Evolutionary conservation across 345 rosid genomes (phyloP).

Genomic region (Odontarrhena argentea): DNA sequence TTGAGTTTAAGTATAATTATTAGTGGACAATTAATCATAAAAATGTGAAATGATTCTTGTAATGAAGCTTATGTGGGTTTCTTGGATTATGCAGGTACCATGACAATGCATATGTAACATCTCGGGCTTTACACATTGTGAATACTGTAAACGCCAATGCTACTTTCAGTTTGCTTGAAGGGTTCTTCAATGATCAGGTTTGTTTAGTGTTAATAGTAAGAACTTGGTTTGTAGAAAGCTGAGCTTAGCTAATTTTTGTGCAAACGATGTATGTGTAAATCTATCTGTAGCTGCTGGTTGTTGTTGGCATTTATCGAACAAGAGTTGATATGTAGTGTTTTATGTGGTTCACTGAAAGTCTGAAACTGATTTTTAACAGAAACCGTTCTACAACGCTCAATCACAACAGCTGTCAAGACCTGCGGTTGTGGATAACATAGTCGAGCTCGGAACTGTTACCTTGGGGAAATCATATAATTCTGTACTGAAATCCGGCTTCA

Average conservation of each 20-base stretch:
- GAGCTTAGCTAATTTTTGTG: background rate
- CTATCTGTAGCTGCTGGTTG: background rate
- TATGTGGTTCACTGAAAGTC: conserved; percentile 9
- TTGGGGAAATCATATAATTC: conserved; percentile 58
- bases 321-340: conserved; percentile 3
- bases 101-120: conserved; percentile 42
- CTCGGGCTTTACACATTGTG: conserved; percentile 44
- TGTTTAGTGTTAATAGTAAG: background rate
- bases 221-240: background rate
- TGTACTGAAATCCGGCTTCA: conserved; percentile 59
- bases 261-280: background rate
- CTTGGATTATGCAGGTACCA: conserved; percentile 36
- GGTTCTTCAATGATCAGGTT: conserved; percentile 44
- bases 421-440: conserved; percentile 53
- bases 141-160: conserved; percentile 25
- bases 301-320: background rate
- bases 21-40: conserved; percentile 6
- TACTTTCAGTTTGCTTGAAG: conserved; percentile 36
- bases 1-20: background rate
- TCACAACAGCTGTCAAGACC: conserved; percentile 57
- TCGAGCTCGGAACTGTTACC: conserved; percentile 48
- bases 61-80: background rate
- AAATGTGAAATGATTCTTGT: background rate
- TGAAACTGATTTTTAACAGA: conserved; percentile 47
- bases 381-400: conserved; percentile 57